Evolutionary conservation across 2,329 filamentous ascomycete genomes (phyloP).

Genomic region (Claviceps sp.): DNA sequence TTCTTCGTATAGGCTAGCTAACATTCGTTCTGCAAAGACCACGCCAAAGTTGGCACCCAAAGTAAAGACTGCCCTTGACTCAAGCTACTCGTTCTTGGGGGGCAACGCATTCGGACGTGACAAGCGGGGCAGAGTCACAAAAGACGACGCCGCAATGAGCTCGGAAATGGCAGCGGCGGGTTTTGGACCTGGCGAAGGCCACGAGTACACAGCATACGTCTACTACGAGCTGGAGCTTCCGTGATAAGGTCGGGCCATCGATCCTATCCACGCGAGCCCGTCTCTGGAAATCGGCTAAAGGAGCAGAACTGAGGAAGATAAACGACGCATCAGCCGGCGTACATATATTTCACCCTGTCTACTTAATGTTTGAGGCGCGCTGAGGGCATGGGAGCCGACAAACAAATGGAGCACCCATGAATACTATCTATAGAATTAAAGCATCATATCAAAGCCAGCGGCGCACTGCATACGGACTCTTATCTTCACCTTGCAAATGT

Average conservation of each 20-base stretch:
- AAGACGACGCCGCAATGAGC: conserved; percentile 69
- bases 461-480: too few species aligned
- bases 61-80: conserved; percentile 65
- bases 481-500: not conserved
- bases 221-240: conserved; percentile 88
- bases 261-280: not conserved
- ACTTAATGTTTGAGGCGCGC: conserved; percentile 7
- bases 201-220: conserved; percentile 90
- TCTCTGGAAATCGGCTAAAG: too few species aligned
- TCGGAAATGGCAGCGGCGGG: conserved; percentile 75
- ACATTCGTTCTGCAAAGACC: conserved; percentile 39
- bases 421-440: not conserved
- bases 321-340: too few species aligned
- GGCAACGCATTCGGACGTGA: conserved; percentile 90
- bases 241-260: conserved; percentile 8
- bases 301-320: too few species aligned
- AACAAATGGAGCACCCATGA: not conserved
- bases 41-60: conserved; percentile 72
- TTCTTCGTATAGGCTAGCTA: not conserved
- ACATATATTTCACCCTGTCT: too few species aligned
- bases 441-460: too few species aligned
- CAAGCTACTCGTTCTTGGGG: conserved; percentile 78
- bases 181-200: conserved; percentile 51
- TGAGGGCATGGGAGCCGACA: not conserved
- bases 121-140: conserved; percentile 82